Evolutionary conservation across 306 rosid species (phyloP), one percentile per base, ranked within the genome.

Genomic region (Glycine latifolia): DNA sequence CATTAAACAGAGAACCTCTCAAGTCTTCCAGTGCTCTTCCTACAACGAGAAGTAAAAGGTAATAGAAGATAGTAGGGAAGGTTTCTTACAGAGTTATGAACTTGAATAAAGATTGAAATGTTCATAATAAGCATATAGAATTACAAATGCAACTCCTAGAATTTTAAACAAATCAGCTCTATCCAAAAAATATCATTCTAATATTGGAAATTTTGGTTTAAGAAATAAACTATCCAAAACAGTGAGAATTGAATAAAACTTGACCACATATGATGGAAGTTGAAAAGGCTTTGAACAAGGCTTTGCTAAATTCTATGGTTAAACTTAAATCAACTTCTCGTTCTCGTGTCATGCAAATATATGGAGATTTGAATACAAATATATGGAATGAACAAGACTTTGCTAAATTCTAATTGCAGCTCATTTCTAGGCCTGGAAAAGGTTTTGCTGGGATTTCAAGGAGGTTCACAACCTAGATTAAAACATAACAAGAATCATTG

Each of bases 11-110:
- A 41, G 89, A 79, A 10, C 92, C 81, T 82, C 97, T 79, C 82
- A 91, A 71, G 49, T 93, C 90, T 82, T 93, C 97, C 16, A 91
- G 81, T 13, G 97, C 89, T 84, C 78, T 91, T 44, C 93, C 97
- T 93, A 87, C 63, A 61, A 79, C 73, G 35, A 83, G 44, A 37
- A 60, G 33, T 53, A 61, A 71, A 17, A 67, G 77, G 26, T 10
- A 44, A 56, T 4, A 54, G 7, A 71, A 77, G 16, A 78, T 10
- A 54, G 72, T 59, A 74, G 35, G 15, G 52, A 75, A 74, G 65
- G 49, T 67, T 77, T 39, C 71, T 39, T 39, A 52, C 53, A 41
- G 68, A 73, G 20, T 48, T 12, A 56, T 26, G 16, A 58, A 33
- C 49, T 61, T 50, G 60, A 20, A 71, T 26, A 43, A 52, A 61